Conservation (phyloP, 805 yeast species). For the Nakazawaea peltata region DNA sequence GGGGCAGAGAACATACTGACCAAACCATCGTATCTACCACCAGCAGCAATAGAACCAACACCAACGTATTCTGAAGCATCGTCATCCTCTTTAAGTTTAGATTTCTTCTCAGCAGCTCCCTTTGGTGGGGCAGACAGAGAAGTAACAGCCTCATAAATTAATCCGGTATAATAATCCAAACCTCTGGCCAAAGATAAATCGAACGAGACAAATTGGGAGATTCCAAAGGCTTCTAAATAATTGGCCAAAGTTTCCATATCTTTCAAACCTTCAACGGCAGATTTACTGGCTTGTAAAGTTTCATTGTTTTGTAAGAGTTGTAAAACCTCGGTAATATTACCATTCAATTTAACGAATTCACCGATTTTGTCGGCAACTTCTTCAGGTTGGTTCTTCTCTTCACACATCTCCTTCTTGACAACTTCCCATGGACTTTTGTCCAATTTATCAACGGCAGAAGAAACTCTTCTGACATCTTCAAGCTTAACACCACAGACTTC, state of each 20-base stretch:
- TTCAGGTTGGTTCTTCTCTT: conserved; percentile 83
- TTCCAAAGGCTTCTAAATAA: conserved; percentile 78
- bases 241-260: conserved; percentile 73
- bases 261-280: conserved; percentile 72
- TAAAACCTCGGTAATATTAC: conserved; percentile 60
- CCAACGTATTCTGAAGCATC: conserved; percentile 97
- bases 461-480: conserved; percentile 87
- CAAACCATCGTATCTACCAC: conserved; percentile 94
- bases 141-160: conserved; percentile 95
- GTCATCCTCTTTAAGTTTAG: conserved; percentile 50
- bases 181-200: conserved; percentile 97
- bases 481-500: conserved; percentile 90
- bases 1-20: conserved; percentile 93
- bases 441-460: conserved; percentile 93
- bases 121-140: conserved; percentile 93
- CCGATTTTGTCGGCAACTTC: conserved; percentile 93
- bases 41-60: conserved; percentile 97
- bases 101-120: conserved; percentile 62
- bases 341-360: conserved; percentile 79
- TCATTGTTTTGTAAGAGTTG: conserved; percentile 48
- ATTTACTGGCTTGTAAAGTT: conserved; percentile 49
- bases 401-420: conserved; percentile 87
- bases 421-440: conserved; percentile 95
- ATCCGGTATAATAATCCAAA: conserved; percentile 93
- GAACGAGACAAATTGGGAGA: conserved; percentile 60